Evolutionary conservation across 306 rosid genomes (phyloP), one percentile per base, ranked within the genome.

Genomic region (Castanopsis chinensis): DNA sequence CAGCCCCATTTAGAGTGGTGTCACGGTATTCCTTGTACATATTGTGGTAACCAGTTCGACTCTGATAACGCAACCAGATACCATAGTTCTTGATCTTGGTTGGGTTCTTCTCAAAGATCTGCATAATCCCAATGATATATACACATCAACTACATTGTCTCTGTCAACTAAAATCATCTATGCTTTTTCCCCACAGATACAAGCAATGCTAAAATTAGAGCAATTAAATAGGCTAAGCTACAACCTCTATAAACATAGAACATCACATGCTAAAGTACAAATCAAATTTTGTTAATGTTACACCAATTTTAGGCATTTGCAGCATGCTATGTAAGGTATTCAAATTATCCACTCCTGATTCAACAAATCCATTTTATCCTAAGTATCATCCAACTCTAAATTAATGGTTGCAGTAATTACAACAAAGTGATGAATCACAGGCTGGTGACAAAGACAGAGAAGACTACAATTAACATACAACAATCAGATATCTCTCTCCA

Each of bases 11-110:
- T 3, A 93, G 86, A 43, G 98, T 93, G 83, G 97, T 91, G 68
- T 93, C 98, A 13, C 98, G 92, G 85, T 81, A 91, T 76, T 93
- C 98, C 92, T 93, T 91, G 74, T 91, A 93, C 98, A 91, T 93
- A 81, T 93, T 93, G 91, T 93, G 98, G 49, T 93, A 93, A 7
- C 98, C 98, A 0, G 97, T 93, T 72, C 98, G 82, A 83, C 98
- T 93, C 73, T 93, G 98, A 63, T 93, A 93, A 69, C 97, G 61
- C 89, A 93, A 77, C 98, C 98, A 93, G 11, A 93, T 91, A 1
- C 98, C 97, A 19, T 88, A 93, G 87, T 93, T 93, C 73, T 93
- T 89, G 32, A 93, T 92, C 68, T 83, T 90, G 23, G 98, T 91
- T 9, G 98, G 98, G 63, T 90, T 91, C 86, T 91, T 93, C 91